A percentile compares a stretch with the other conserved stretches of the same genome.
Conservation (phyloP, 1,139 yeast species). For the Blastobotrys serpentis region DNA sequence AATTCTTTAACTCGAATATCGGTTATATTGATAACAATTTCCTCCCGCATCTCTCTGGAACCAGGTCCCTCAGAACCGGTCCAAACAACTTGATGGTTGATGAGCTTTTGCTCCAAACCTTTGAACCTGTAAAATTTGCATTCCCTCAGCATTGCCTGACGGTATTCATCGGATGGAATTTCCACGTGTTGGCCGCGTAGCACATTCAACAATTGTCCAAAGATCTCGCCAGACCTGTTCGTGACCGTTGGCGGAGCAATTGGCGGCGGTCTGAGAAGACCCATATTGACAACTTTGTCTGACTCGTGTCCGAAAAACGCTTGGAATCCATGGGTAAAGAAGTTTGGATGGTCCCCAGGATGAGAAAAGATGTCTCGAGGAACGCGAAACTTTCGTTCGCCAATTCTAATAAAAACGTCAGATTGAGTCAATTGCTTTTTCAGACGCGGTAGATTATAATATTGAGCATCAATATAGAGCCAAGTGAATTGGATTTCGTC, state of each 20-base stretch:
- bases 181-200: constrained; percentile 54
- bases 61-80: constrained; percentile 49
- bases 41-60: constrained; percentile 40
- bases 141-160: constrained; percentile 59
- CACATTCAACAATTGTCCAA: constrained; percentile 57
- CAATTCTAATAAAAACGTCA: constrained; percentile 61
- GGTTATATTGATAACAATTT: constrained; percentile 53
- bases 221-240: constrained; percentile 56
- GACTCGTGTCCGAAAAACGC: constrained; percentile 51
- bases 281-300: constrained; percentile 37
- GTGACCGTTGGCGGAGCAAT: constrained; percentile 55
- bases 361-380: constrained; percentile 52
- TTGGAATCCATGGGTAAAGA: constrained; percentile 61
- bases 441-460: constrained; percentile 63
- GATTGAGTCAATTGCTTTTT: constrained; percentile 50
- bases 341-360: constrained; percentile 76
- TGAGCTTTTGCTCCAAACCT: constrained; percentile 68
- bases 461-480: constrained; percentile 69
- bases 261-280: constrained; percentile 70
- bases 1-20: constrained; percentile 39
- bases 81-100: constrained; percentile 50
- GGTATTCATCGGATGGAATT: constrained; percentile 53
- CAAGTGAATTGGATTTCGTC: constrained; percentile 61
- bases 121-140: constrained; percentile 74
- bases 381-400: constrained; percentile 59